phyloP scores from a whole-genome alignment of 1,284 basidiomycete species.

The Cystobasidium pallidum region DNA sequence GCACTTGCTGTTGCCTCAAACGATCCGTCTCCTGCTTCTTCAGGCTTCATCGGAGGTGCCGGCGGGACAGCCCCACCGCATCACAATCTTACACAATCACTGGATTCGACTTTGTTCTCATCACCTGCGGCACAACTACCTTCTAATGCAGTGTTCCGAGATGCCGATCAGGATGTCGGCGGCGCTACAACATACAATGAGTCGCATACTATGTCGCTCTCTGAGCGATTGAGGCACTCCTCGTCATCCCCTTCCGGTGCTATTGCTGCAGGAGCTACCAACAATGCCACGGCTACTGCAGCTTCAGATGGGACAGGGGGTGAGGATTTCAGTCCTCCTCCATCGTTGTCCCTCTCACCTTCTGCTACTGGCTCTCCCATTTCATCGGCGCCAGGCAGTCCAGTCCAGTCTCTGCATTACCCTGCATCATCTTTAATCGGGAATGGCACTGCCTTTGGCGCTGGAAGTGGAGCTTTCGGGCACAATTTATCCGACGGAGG shows the following conservation, averaged over 20 bases:
- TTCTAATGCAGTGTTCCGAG: not conserved
- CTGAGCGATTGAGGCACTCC: slow-evolving; percentile 10
- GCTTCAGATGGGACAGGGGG: not conserved
- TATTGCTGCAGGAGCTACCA: not conserved
- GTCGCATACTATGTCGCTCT: not conserved
- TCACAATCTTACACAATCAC: slow-evolving; percentile 5
- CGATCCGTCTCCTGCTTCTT: slow-evolving; percentile 15
- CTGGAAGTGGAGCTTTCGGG: slow-evolving; percentile 1
- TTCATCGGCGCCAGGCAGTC: slow-evolving; percentile 28
- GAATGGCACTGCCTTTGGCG: too few relatives aligned
- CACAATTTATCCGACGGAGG: not conserved
- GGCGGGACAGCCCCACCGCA: not conserved
- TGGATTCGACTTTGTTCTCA: slow-evolving; percentile 10
- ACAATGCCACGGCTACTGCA: too few relatives aligned
- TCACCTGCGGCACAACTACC: slow-evolving; percentile 14
- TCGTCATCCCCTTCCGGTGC: not conserved
- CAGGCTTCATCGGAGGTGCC: not conserved
- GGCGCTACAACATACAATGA: not conserved
- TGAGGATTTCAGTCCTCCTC: slow-evolving; percentile 28
- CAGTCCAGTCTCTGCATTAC: slow-evolving; percentile 4
- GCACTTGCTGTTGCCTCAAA: slow-evolving; percentile 22
- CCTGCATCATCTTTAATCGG: not conserved
- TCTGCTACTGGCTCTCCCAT: slow-evolving; percentile 30
- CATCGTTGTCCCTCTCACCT: slow-evolving; percentile 23
- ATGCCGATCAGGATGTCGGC: not conserved